Base-by-base conservation (phyloP, 345 rosid species). In the Lepidium africanum region DNA sequence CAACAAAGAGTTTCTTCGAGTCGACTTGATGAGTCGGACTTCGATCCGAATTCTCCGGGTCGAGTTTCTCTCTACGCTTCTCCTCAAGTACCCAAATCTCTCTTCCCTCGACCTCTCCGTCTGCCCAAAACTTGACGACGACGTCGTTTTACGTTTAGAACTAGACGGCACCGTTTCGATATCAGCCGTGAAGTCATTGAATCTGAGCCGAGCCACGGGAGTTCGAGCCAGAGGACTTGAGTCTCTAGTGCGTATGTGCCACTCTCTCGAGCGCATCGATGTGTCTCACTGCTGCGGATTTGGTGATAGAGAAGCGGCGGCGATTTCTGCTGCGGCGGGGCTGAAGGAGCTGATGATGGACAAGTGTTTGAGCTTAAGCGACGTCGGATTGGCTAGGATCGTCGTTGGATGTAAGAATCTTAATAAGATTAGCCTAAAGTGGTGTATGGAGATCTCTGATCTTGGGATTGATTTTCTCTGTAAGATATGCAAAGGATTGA, bases 401-500 rank as follows among this genome's bases (percentile, higher is more conserved):
- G 97, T 85, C 13, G 76, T 90, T 13, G 82, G 88, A 21, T 88
- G 97, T 59, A 59, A 51, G 53, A 82, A 76, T 33, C 72, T 93
- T 65, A 89, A 86, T 74, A 87, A 71, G 75, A 55, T 90, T 63
- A 88, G 98, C 78, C 78, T 93, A 86, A 93, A 87, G 67, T 93
- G 98, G 98, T 93, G 98, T 65, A 74, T 90, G 89, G 89, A 93
- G 88, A 87, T 90, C 54, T 78, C 87, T 35, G 94, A 90, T 79
- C 65, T 90, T 10, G 94, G 92, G 41, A 73, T 93, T 52, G 92
- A 90, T 78, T 90, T 93, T 59, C 78, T 93, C 81, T 87, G 92
- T 77, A 88, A 86, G 77, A 93, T 90, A 66, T 86, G 94, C 59
- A 13, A 38, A 8, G 77, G 54, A 7, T 79, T 93, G 83, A 93